Evolutionary conservation across 208 protist genomes (phyloP), one percentile per base, ranked within the genome.

Genomic region (Porcisia hertigi): DNA sequence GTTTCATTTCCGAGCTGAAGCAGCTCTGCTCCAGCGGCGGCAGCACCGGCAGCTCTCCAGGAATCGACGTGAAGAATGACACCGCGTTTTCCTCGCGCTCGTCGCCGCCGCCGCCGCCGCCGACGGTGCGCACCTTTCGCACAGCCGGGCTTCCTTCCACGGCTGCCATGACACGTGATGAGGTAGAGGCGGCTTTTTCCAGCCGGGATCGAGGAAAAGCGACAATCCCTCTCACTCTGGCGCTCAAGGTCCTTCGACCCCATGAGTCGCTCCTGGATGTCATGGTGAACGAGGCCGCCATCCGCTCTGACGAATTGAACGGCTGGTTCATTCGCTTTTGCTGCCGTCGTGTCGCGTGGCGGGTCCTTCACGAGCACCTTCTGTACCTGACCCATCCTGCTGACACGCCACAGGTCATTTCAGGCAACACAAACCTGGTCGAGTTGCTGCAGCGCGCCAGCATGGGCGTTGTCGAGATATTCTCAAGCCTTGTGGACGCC

Each of bases 351-450:
- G 91, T 95, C 4, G 87, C 88, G 41, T 97, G 93, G 91, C 91
- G 93, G 41, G 88, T 95, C 43, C 81, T 95, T 59, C 93, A 97
- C 72, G 93, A 94, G 62, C 91, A 97, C 79, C 79, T 97, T 52
- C 82, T 97, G 49, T 80, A 94, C 74, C 71, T 92, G 9, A 82
- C 85, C 4, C 66, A 67, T 25, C 90, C 93, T 0, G 64, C 43
- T 18, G 76, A 79, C 11, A 83, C 82, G 69, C 72, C 81, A 34
- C 66, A 62, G 1, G 85, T 95, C n/a, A 85, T 97, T 58, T 78
- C 77, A 30, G 54, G 70, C 36, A 70, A 91, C 72, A 82, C 73
- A 6, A 41, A 83, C 78, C 59, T 95, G 23, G 77, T 85, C 1
- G 77, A 76, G 3, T 49, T 95, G 23, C 60, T 97, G 54, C 80